Base-by-base conservation (phyloP, 257 asterid species). In the Plantago major region DNA sequence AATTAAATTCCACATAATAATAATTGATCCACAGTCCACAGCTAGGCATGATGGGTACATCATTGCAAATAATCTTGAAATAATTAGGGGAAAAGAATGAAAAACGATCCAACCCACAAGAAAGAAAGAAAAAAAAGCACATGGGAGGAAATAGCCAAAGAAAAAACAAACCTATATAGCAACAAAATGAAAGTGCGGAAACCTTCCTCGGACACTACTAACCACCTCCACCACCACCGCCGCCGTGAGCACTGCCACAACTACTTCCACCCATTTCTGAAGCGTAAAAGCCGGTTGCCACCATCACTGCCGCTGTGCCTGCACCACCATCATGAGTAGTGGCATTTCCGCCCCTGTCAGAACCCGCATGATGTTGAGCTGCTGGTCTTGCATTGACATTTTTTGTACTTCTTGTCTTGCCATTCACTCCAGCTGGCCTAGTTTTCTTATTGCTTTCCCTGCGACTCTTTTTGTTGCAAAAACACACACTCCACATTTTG, bases 401-500 rank as follows among this genome's bases (percentile, higher is more conserved):
- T 40, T 37, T 53, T 16, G 28, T 42, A 12, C 33, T 26, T 4
- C 28, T 53, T 19, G 42, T 26, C 19, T 40, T 53, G 9, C 58
- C 19, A 10, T 3, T 53, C 17, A 37, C 16, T 10, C 42, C 37
- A 10, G 57, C 14, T 52, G 58, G 58, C 9, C 7, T 3, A 52
- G 42, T 53, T 37, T 16, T 26, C 33, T 53, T 53, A 37, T 53
- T 53, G 58, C 58, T 26, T 53, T 10, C 14, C 11, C 19, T 53
- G 0, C 33, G 5, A 40, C 42, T 10, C 58, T 53, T 53, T 33
- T 33, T 33, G 58, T 11, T 53, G 40, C 58, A 53, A 53, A 53
- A 53, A 15, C 58, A 53, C 18, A 26, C 17, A 40, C 16, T 28
- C 58, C 58, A 53, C 58, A 53, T 53, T 53, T 53, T 22, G 7